Evolutionary conservation across 1,284 basidiomycete genomes (phyloP), one percentile per base, ranked within the genome.

Genomic region (Trichosporon inkin): DNA sequence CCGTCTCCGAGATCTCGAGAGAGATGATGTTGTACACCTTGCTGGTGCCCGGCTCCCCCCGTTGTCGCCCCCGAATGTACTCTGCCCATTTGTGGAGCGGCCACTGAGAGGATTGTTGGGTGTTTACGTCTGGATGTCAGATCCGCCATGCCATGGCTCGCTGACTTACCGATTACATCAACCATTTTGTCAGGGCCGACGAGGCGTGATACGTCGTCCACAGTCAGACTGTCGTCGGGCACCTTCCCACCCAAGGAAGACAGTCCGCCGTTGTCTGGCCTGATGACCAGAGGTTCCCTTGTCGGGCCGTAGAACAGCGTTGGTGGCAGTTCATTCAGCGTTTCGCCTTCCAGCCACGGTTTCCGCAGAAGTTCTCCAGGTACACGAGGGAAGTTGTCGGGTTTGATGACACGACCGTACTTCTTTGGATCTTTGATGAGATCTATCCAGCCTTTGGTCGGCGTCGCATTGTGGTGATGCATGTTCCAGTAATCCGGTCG

Each of bases 21-120:
- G 88, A 90, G 64, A 95, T 95, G 47, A 95, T 89, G 69, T 95
- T 95, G 66, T 86, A 85, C 35, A 96, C 86, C 76, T 92, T 95
- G 2, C 63, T 62, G 1, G 58, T 37, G 14, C 44, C 44, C n/a
- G 44, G 44, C 28, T 28, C 44, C 6, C 44, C 44, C 3, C 22
- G 6, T 32, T 49, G 44, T 0, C 62, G 60, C 0, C 67, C 56
- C n/a, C 57, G 55, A 73, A 89, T 89, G 74, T 99, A 98, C 59
- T 87, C 86, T 2, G 88, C 89, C 95, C 95, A 99, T 75, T 87
- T 88, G 10, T 84, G 85, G 10, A 99, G 80, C 10, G 87, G 91
- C 94, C 95, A 98, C 53, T 76, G 84, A 6, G 85, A 81, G 37
- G 86, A 88, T 1, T 88, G 86, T 73, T 94, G 92, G 0, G 89